Evolutionary conservation across 805 yeast genomes (phyloP).

Genomic region (Cyberlindnera mississippiensis): DNA sequence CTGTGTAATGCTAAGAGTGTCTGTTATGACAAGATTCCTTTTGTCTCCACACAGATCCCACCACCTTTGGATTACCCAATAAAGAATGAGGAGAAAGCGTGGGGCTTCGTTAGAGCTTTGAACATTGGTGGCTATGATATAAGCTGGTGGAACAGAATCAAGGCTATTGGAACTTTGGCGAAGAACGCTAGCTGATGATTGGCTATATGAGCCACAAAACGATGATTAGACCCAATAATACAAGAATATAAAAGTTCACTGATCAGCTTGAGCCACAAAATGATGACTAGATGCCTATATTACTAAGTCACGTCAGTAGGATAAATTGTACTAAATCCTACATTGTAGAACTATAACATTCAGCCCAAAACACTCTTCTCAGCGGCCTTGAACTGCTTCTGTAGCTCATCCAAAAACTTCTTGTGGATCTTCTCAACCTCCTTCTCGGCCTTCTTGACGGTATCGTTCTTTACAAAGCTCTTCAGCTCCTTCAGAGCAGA

Average conservation of each 20-base stretch:
- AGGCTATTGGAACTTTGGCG: slow-evolving; percentile 52
- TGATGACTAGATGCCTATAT: too few relatives aligned
- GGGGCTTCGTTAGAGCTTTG: slow-evolving; percentile 81
- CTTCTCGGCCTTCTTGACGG: slow-evolving; percentile 48
- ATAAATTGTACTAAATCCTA: too few relatives aligned
- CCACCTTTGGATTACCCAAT: slow-evolving; percentile 91
- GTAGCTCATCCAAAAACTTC: slow-evolving; percentile 53
- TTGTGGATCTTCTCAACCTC: slow-evolving; percentile 72
- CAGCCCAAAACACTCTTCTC: slow-evolving; percentile 41
- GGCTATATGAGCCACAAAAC: too few relatives aligned
- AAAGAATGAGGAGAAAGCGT: slow-evolving; percentile 71
- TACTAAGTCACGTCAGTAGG: too few relatives aligned
- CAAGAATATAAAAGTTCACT: too few relatives aligned
- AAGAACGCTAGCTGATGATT: slow-evolving; percentile 41
- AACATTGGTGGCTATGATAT: slow-evolving; percentile 81
- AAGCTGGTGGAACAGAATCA: slow-evolving; percentile 64
- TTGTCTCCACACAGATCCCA: slow-evolving; percentile 81
- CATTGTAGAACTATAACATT: background rate
- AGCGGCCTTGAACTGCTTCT: slow-evolving; percentile 49
- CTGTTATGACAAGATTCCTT: slow-evolving; percentile 77
- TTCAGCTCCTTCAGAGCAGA: slow-evolving; percentile 54
- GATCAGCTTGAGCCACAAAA: too few relatives aligned
- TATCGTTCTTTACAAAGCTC: slow-evolving; percentile 46
- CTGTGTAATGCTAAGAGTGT: slow-evolving; percentile 83
- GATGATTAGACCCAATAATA: too few relatives aligned